phyloP scores from a whole-genome alignment of 1,139 yeast species.

The Hyphopichia fennica region DNA sequence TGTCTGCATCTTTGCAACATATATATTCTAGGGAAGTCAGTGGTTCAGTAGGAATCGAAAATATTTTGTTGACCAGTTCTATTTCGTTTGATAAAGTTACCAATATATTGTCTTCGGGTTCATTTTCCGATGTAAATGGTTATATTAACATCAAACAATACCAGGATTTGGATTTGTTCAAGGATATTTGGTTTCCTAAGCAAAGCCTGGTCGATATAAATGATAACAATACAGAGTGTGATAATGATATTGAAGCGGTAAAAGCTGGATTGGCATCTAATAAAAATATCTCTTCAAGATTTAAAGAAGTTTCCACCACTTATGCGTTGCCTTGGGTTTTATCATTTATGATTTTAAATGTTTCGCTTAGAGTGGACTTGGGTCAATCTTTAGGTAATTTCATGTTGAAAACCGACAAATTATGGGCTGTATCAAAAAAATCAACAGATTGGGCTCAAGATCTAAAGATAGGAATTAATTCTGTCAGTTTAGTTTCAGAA shows the following conservation, averaged over 20 bases:
- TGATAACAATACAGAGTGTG: not conserved
- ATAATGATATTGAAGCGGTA: not conserved
- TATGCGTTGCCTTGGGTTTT: constrained; percentile 77
- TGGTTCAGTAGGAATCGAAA: constrained; percentile 66
- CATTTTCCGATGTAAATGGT: constrained; percentile 56
- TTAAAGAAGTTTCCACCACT: constrained; percentile 62
- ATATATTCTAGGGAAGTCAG: constrained; percentile 87
- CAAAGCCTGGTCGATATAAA: constrained; percentile 7
- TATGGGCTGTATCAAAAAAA: constrained; percentile 74
- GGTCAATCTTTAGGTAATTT: constrained; percentile 83
- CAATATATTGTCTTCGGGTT: constrained; percentile 51
- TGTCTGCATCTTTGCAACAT: constrained; percentile 79
- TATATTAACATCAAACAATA: constrained; percentile 79
- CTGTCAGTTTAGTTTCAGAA: constrained; percentile 52
- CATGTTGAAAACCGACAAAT: constrained; percentile 50
- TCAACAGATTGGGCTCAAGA: constrained; percentile 72
- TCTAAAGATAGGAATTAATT: constrained; percentile 59
- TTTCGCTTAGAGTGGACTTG: constrained; percentile 63
- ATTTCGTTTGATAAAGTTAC: constrained; percentile 39
- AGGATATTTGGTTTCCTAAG: constrained; percentile 78
- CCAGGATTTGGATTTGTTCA: constrained; percentile 80
- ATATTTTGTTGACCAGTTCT: constrained; percentile 40
- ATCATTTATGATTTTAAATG: constrained; percentile 54
- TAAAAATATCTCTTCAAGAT: constrained; percentile 49
- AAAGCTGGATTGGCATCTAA: constrained; percentile 25